Percentiles rank a stretch among this genome's conserved stretches.
These are phyloP conservation scores for Alternaria conjuncta DNA, from an alignment of 2,329 filamentous ascomycete genomes.

Conservation along the genomic window DNA sequence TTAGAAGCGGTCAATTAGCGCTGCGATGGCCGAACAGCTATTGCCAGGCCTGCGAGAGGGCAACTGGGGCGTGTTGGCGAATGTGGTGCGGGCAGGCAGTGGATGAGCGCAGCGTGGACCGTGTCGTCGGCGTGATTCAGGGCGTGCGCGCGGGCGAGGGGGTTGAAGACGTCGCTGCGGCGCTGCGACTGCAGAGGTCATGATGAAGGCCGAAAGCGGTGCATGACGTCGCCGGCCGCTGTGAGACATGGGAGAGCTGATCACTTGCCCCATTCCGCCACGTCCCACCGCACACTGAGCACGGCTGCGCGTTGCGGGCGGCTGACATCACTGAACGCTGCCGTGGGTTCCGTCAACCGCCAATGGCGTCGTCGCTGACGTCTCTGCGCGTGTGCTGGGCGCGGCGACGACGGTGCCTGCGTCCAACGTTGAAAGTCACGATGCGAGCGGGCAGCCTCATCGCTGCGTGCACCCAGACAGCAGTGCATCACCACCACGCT, in stretches of 20 bases:
- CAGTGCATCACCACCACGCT: background rate
- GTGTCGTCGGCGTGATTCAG: background rate
- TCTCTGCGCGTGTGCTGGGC: background rate
- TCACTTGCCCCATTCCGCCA: slow-evolving; percentile 6
- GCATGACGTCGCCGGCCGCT: slow-evolving; percentile 13
- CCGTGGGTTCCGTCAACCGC: slow-evolving; percentile 6
- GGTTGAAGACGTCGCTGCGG: background rate
- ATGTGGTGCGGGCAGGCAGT: background rate
- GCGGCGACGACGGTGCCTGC: background rate
- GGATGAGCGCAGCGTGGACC: background rate
- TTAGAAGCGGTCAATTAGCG: slow-evolving; percentile 18
- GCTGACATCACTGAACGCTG: slow-evolving; percentile 13
- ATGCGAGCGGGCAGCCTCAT: background rate
- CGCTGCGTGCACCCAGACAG: background rate
- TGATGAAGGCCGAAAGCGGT: background rate
- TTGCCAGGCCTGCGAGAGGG: background rate
- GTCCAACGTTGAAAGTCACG: background rate
- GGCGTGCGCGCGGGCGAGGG: background rate
- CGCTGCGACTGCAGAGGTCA: background rate
- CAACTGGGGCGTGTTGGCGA: slow-evolving; percentile 2
- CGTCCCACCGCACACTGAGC: slow-evolving; percentile 3
- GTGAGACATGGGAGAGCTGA: slow-evolving; percentile 3
- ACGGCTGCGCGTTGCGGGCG: background rate
- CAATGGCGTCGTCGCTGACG: background rate
- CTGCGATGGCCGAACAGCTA: slow-evolving; percentile 9